Base-by-base conservation (phyloP, 2,329 filamentous ascomycete genomes). In the Neofusicoccum ribis region DNA sequence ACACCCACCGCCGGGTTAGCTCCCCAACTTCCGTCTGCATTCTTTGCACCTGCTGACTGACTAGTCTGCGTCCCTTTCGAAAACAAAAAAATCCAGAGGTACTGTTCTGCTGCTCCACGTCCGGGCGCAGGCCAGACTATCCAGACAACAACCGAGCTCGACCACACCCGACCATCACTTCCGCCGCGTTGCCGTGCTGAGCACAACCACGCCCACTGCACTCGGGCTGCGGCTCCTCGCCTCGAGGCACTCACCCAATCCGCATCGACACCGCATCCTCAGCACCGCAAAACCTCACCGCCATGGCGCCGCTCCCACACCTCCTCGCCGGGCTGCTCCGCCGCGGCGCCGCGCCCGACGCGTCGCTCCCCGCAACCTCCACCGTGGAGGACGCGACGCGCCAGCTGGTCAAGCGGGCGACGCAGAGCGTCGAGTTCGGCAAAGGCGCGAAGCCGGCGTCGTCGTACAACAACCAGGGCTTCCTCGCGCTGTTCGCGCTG, bases 401-500 rank as follows among this genome's bases (percentile, higher is more conserved):
- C n/a, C 17, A 64, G 39, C 27, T 56, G 31, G 61, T 37, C 61
- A 64, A 47, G 14, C 61, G 61, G n/a, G 43, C 61, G 4, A 49
- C 41, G 9, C n/a, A 46, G 3, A 47, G 39, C 20, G 23, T 46
- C 51, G 67, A 75, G 60, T 70, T 75, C 58, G 73, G 76, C 15
- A 66, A 68, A 5, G 80, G 81, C 54, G 66, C 79, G 2, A 70
- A 69, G 14, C 70, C 77, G 6, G 72, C 82, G 0, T 65, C 68
- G 8, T 70, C 72, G 49, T 77, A 83, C 73, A 80, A 82, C 71
- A 83, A 83, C 67, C 70, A 76, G 9, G 91, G 88, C 66, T 88
- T 97, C 71, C 91, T 98, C 74, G 89, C 90, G 0, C 82, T 98
- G 0, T 97, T 98, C 75, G 95, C 91, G 6, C 77, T 98, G n/a